Conservation (phyloP, 495 filamentous ascomycete genomes). For the Umbilicaria muhlenbergii region DNA sequence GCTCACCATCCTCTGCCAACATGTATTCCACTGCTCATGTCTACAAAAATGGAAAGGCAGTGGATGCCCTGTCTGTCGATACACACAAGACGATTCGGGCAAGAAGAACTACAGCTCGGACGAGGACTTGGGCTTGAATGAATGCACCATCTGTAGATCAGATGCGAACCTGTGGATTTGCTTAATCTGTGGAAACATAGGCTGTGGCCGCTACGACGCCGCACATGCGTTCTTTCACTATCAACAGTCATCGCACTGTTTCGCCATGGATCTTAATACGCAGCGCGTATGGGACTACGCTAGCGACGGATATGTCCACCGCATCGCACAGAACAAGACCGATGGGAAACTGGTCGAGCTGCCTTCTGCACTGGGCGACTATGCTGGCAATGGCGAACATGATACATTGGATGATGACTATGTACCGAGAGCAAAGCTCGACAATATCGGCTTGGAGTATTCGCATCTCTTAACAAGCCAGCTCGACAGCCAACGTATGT, state of each 20-base stretch:
- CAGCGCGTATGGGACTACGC: conserved; percentile 98
- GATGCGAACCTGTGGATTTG: conserved; percentile 82
- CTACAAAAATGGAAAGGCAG: conserved; percentile 90
- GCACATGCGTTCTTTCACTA: conserved; percentile 92
- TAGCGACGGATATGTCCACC: conserved; percentile 87
- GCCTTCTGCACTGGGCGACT: conserved; percentile 34
- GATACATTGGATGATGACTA: conserved; percentile 42
- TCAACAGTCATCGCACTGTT: conserved; percentile 75
- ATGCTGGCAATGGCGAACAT: conserved; percentile 23
- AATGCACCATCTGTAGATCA: conserved; percentile 62
- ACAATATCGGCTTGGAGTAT: conserved; percentile 85
- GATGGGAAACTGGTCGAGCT: conserved; percentile 85
- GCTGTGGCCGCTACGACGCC: conserved; percentile 85
- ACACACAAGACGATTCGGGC: conserved; percentile 47
- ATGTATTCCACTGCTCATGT: conserved; percentile 96
- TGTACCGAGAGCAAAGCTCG: conserved; percentile 79
- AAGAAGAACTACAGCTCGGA: conserved; percentile 7
- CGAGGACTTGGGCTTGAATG: conserved; percentile 24
- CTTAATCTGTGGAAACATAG: conserved; percentile 83
- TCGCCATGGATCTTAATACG: conserved; percentile 79
- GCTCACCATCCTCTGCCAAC: conserved; percentile 91
- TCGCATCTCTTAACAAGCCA: conserved; percentile 84
- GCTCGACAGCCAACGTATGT: conserved; percentile 78
- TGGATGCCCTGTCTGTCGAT: conserved; percentile 89
- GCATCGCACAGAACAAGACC: conserved; percentile 79